Evolutionary conservation across 352 stramenopile genomes (phyloP), one percentile per base, ranked within the genome.

Genomic region (Phytophthora litchii): DNA sequence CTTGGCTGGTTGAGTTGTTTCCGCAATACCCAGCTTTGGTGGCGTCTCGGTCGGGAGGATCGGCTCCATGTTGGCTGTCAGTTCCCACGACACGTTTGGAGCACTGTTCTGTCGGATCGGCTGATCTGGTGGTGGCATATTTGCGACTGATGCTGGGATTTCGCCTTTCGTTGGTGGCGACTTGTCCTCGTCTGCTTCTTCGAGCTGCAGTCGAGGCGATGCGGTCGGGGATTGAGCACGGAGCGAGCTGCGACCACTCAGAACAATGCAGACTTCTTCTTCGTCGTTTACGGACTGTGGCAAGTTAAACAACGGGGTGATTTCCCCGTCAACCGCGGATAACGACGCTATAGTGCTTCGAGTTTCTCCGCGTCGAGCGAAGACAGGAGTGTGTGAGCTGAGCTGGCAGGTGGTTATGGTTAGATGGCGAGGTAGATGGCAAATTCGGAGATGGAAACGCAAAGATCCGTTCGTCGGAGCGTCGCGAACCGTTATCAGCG

Each of bases 11-110:
- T 61, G 35, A 6, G 25, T 1, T 11, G 52, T 54, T 9, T 20
- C 50, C 20, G 44, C 25, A 13, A 40, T 37, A 27, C 53, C 50
- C 13, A 73, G 27, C 31, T 59, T 53, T 17, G 53, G 54, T 36
- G 52, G 53, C 20, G 19, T 23, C 16, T 37, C 49, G 5, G 36
- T 52, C 36, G 64, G 49, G 4, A 61, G 2, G 35, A 66, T 70
- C 27, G 58, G 52, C 16, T 65, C 55, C 55, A 61, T 46, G 25
- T 67, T 45, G 41, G 47, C 52, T 3, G 60, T 64, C 7, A 47
- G 16, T 11, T 25, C 42, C 62, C 62, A 70, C 14, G 42, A 56
- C 13, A 67, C 57, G 4, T 64, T 72, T 2, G 47, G 32, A 17
- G 17, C 40, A 44, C 27, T 67, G 23, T 37, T 53, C 12, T 48